phyloP scores from a whole-genome alignment of 2,329 filamentous ascomycete genomes.

The Botrytis galanthina region DNA sequence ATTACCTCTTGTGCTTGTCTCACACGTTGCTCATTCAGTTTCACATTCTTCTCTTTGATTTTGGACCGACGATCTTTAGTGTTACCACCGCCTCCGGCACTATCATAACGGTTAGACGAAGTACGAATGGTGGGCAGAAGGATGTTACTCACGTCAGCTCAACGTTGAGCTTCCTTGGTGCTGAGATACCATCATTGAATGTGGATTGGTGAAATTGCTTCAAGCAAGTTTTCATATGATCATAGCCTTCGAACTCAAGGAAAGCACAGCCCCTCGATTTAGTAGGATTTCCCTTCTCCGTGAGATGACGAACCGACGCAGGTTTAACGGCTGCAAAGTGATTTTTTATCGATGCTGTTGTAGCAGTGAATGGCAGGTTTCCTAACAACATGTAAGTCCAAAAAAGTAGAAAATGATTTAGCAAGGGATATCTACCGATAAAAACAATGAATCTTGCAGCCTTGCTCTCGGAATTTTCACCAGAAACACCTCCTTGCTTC shows the following conservation, averaged over 20 bases:
- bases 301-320: slow-evolving; percentile 68
- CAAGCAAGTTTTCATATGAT: slow-evolving; percentile 89
- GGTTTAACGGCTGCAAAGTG: slow-evolving; percentile 80
- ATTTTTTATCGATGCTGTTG: slow-evolving; percentile 61
- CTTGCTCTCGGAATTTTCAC: slow-evolving; percentile 27
- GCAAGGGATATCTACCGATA: slow-evolving; percentile 53
- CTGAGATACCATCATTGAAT: slow-evolving; percentile 58
- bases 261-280: slow-evolving; percentile 79
- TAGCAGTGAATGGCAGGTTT: slow-evolving; percentile 86
- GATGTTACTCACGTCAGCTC: slow-evolving; percentile 70
- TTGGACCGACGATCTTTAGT: slow-evolving; percentile 69
- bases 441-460: slow-evolving; percentile 70
- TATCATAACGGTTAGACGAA: slow-evolving; percentile 37
- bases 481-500: slow-evolving; percentile 31
- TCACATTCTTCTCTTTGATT: slow-evolving; percentile 81
- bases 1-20: slow-evolving; percentile 31
- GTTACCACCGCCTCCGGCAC: slow-evolving; percentile 82
- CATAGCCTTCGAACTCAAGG: slow-evolving; percentile 82
- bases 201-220: slow-evolving; percentile 85
- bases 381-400: slow-evolving; percentile 46
- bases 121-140: slow-evolving; percentile 14
- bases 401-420: not conserved
- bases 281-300: slow-evolving; percentile 59
- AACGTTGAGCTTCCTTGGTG: slow-evolving; percentile 79
- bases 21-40: slow-evolving; percentile 61